Evolutionary conservation across 2,329 filamentous ascomycete species (phyloP), one percentile per base, ranked within the genome.

Genomic region (Fusarium veterinarium): DNA sequence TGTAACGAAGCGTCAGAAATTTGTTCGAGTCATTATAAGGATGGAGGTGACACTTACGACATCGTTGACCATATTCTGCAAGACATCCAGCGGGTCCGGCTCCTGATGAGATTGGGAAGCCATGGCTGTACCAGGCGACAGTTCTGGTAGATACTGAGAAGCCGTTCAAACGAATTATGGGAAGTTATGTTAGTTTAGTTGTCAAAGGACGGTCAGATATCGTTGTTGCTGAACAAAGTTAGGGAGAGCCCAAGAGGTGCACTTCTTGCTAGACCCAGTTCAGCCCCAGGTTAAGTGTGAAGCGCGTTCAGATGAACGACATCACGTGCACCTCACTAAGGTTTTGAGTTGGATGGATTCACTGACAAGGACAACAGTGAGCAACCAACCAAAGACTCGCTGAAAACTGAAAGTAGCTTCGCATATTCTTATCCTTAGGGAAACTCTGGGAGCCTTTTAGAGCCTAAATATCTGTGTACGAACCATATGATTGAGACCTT

Each of bases 61-160:
- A 68, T 87, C 86, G 72, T 88, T 87, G 72, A 90, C 82, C 74
- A 88, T 85, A 59, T 82, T 80, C 76, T 89, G 84, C n/a, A 90
- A 81, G 63, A 83, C 79, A 59, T 86, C 83, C 30, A 88, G 75
- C 33, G 85, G 80, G 58, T 84, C 55, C 25, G 55, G 55, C 31
- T 57, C 81, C 66, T 81, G 79, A 60, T 80, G 73, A 60, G 78
- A 74, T 60, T 79, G 73, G 20, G 78, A 73, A 57, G 81, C 78
- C 80, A 83, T 82, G 58, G 28, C 51, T 42, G 35, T 57, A 19
- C 23, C 38, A 37, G 41, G 37, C 31, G 31, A 25, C 31, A 46
- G 48, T 41, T 23, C 31, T 35, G 44, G 28, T 35, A 19, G 30
- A 44, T 56, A 58, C 28, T n/a, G 33, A 31, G 42, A 28, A 31